Evolutionary conservation across 1,139 yeast species (phyloP).

Genomic region (Yamadazyma buinensis): DNA sequence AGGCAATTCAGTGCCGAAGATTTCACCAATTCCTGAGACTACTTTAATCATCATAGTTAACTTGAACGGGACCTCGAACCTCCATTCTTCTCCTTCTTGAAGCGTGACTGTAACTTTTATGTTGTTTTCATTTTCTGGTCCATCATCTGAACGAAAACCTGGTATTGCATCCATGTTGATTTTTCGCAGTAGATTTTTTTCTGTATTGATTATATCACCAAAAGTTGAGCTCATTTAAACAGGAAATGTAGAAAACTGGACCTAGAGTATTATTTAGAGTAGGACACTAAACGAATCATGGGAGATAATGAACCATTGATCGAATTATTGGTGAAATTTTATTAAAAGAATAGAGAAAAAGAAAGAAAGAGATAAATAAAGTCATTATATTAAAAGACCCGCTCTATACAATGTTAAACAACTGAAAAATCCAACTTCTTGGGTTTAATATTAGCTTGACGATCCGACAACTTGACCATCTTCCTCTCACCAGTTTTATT

Average conservation of each 20-base stretch:
- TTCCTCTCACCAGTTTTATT: conserved; percentile 37
- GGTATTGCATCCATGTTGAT: conserved; percentile 20
- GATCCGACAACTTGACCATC: conserved; percentile 29
- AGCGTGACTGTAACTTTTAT: conserved; percentile 7
- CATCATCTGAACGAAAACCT: conserved; percentile 18
- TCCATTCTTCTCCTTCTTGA: conserved; percentile 63
- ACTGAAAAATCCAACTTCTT: conserved; percentile 33
- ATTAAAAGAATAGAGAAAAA: no score
- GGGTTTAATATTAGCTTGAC: conserved; percentile 37
- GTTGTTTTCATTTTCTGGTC: conserved; percentile 7
- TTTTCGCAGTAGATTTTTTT: no score
- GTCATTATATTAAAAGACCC: conserved; percentile 4
- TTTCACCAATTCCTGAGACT: conserved; percentile 72
- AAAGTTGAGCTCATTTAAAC: no score
- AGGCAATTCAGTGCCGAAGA: conserved; percentile 91
- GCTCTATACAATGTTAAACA: conserved; percentile 4
- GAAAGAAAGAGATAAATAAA: no score
- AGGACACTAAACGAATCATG: no score
- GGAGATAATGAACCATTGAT: no score
- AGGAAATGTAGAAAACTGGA: no score
- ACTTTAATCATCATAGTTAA: conserved; percentile 55
- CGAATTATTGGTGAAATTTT: no score
- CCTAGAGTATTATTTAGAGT: no score
- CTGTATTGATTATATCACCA: no score
- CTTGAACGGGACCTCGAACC: conserved; percentile 69